Evolutionary conservation across 768 basidiomycete species (phyloP).

Genomic region (Podaxis sp.): DNA sequence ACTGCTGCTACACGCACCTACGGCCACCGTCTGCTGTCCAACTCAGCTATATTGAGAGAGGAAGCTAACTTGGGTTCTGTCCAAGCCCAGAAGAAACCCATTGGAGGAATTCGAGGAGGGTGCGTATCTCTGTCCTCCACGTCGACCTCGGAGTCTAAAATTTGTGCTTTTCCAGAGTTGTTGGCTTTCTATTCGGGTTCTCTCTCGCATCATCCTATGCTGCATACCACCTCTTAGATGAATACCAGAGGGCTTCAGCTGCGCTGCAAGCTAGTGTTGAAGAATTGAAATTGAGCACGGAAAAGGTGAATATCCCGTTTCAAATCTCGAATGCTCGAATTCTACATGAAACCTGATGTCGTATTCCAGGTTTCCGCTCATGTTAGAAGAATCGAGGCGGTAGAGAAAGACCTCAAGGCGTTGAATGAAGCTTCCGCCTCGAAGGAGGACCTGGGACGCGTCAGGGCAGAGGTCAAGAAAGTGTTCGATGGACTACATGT

Average conservation of each 20-base stretch:
- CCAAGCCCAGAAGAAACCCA: constrained; percentile 65
- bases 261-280: constrained; percentile 85
- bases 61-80: constrained; percentile 53
- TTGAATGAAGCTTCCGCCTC: constrained; percentile 61
- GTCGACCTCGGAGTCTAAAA: neutral
- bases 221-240: constrained; percentile 85
- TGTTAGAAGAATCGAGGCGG: constrained; percentile 78
- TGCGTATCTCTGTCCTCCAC: constrained; percentile 25
- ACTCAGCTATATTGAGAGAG: constrained; percentile 2
- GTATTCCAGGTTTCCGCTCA: constrained; percentile 72
- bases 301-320: constrained; percentile 51
- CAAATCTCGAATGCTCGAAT: neutral
- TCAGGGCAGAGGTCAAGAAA: constrained; percentile 85
- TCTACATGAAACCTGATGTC: neutral
- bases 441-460: constrained; percentile 78
- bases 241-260: constrained; percentile 88
- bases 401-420: constrained; percentile 87
- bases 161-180: constrained; percentile 47
- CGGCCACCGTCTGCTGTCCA: neutral
- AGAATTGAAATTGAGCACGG: constrained; percentile 80
- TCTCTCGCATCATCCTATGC: constrained; percentile 85
- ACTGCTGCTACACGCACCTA: neutral
- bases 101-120: constrained; percentile 75
- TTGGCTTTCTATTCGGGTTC: constrained; percentile 88
- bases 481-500: constrained; percentile 81